phyloP scores from a whole-genome alignment of 2,329 filamentous ascomycete genomes.

The Alternaria ventricosa region DNA sequence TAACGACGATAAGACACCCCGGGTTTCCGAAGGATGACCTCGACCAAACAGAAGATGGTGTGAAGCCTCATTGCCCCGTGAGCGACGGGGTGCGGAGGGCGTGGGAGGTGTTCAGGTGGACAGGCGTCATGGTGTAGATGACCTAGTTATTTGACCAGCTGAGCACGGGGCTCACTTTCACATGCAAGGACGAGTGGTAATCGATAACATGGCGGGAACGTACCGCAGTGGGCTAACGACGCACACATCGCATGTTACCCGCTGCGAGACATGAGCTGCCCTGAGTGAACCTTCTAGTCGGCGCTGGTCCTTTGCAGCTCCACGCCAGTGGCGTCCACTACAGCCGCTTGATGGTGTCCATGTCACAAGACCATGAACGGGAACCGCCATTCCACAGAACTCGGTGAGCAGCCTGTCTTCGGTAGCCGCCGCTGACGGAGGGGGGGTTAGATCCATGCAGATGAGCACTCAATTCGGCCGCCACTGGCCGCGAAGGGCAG shows the following conservation, averaged over 20 bases:
- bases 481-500: constrained; percentile 19
- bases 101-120: neutral
- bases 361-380: constrained; percentile 41
- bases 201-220: constrained; percentile 26
- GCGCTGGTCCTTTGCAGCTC: constrained; percentile 32
- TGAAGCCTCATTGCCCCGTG: constrained; percentile 35
- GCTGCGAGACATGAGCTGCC: constrained; percentile 43
- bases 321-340: constrained; percentile 36
- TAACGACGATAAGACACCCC: constrained; percentile 32
- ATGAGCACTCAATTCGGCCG: constrained; percentile 12
- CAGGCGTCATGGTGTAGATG: constrained; percentile 14
- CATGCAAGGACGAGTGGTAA: constrained; percentile 31
- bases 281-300: constrained; percentile 25
- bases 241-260: constrained; percentile 31
- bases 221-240: constrained; percentile 23
- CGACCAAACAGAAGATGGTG: constrained; percentile 31
- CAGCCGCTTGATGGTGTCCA: constrained; percentile 21
- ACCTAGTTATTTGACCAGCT: constrained; percentile 32
- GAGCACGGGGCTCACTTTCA: constrained; percentile 32
- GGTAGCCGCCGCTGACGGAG: constrained; percentile 20
- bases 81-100: constrained; percentile 21
- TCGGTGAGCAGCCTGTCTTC: constrained; percentile 24
- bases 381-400: constrained; percentile 25
- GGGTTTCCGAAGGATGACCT: constrained; percentile 24
- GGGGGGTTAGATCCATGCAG: constrained; percentile 20